These are phyloP conservation scores for Stromatinia cepivora DNA, from an alignment of 2,329 filamentous ascomycete genomes.

Conservation along the genomic window DNA sequence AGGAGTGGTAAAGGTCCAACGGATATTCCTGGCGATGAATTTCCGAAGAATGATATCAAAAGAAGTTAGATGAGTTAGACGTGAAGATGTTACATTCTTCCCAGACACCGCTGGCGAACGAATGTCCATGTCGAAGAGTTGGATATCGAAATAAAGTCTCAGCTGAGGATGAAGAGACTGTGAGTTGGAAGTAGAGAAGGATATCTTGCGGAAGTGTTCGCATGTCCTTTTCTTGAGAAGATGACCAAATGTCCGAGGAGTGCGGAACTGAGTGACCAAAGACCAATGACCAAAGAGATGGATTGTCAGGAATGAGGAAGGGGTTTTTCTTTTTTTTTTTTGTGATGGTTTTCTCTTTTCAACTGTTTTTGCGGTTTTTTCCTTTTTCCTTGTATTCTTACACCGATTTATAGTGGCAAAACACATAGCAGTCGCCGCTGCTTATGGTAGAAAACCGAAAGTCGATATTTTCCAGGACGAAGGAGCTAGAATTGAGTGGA, in stretches of 20 bases:
- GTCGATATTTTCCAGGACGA: not conserved
- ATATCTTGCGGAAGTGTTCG: not conserved
- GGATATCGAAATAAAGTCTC: not conserved
- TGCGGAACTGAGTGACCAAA: not conserved
- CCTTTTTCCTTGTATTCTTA: not conserved
- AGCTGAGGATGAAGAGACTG: too few relatives aligned
- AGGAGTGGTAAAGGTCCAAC: not conserved
- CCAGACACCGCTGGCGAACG: not conserved
- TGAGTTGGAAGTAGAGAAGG: not conserved
- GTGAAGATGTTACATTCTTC: not conserved
- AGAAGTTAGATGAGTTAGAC: not conserved
- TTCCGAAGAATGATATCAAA: too few relatives aligned
- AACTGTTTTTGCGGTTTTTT: not conserved
- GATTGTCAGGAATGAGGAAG: not conserved
- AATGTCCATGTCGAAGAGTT: not conserved
- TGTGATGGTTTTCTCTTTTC: not conserved
- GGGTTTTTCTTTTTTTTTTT: not conserved
- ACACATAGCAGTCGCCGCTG: not conserved
- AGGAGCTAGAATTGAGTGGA: too few relatives aligned
- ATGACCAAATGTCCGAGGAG: too few relatives aligned
- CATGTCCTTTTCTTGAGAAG: not conserved
- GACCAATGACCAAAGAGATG: not conserved
- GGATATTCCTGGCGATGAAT: too few relatives aligned
- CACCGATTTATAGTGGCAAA: not conserved
- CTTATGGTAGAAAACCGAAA: not conserved